These are phyloP conservation scores for Podila epicladia DNA, from an alignment of 192 early-diverging fungal genomes.

Conservation along the genomic window DNA sequence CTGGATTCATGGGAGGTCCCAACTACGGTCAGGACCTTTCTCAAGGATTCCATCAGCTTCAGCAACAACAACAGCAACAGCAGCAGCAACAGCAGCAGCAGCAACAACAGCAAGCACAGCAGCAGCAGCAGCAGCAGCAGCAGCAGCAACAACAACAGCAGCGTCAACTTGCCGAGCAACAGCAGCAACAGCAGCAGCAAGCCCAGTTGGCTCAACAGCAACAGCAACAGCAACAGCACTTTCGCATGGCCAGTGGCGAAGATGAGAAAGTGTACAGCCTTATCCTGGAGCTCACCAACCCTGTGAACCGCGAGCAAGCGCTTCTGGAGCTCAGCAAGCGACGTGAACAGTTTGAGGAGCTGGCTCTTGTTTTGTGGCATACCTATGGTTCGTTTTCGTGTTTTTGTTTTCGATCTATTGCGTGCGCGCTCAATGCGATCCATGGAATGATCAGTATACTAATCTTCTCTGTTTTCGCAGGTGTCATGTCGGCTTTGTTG, in stretches of 20 bases:
- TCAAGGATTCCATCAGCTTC: slow-evolving; percentile 29
- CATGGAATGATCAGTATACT: not conserved
- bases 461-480: slow-evolving; percentile 52
- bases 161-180: not conserved
- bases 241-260: slow-evolving; percentile 40
- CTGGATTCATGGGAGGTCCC: slow-evolving; percentile 3
- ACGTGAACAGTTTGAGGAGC: slow-evolving; percentile 93
- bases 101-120: slow-evolving; percentile 26
- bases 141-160: not conserved
- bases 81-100: not conserved
- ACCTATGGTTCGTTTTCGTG: slow-evolving; percentile 69
- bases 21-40: not conserved
- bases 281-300: slow-evolving; percentile 85
- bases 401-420: not conserved
- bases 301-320: slow-evolving; percentile 84
- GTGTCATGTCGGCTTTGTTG: slow-evolving; percentile 94
- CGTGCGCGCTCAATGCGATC: too few species aligned
- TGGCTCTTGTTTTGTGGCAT: slow-evolving; percentile 97
- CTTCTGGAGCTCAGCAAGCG: slow-evolving; percentile 93
- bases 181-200: not conserved
- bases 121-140: not conserved
- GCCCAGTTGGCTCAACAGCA: slow-evolving; percentile 27
- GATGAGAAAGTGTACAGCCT: slow-evolving; percentile 92
- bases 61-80: not conserved
- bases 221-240: slow-evolving; percentile 57